Evolutionary conservation across 495 filamentous ascomycete species (phyloP).

Genomic region (Amphirosellinia nigrospora): DNA sequence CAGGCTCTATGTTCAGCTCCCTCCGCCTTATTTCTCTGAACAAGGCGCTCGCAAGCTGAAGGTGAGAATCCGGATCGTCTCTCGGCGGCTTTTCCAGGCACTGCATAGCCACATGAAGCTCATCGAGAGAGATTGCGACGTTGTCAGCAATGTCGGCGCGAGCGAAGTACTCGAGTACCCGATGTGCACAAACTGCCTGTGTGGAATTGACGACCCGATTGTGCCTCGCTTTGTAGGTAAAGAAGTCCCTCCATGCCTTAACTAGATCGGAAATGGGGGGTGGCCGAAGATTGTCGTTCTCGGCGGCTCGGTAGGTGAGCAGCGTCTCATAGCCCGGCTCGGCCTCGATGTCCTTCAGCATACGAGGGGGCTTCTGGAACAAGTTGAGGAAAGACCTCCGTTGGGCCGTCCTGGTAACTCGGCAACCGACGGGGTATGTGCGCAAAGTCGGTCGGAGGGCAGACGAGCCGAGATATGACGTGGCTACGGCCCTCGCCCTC

Average conservation of each 20-base stretch:
- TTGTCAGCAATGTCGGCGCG: conserved; percentile 45
- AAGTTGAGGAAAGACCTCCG: conserved; percentile 64
- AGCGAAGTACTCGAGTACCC: conserved; percentile 65
- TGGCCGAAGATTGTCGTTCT: conserved; percentile 56
- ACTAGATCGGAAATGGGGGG: conserved; percentile 66
- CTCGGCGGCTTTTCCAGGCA: conserved; percentile 47
- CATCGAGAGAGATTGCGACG: conserved; percentile 53
- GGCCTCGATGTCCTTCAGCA: conserved; percentile 59
- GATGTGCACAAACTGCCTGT: conserved; percentile 64
- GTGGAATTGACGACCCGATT: conserved; percentile 64
- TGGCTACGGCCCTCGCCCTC: conserved; percentile 32
- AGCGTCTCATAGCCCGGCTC: conserved; percentile 67
- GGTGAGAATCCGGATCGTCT: conserved; percentile 49
- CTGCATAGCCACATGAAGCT: conserved; percentile 54
- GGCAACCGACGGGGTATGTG: conserved; percentile 34
- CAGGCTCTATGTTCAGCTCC: conserved; percentile 24
- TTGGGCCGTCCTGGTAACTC: conserved; percentile 38
- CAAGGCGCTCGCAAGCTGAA: conserved; percentile 61
- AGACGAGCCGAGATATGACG: conserved; percentile 17
- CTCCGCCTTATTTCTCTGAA: conserved; percentile 57
- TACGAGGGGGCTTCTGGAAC: conserved; percentile 59
- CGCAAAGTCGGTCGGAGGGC: conserved; percentile 26
- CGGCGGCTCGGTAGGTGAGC: conserved; percentile 53
- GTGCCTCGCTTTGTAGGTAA: conserved; percentile 58
- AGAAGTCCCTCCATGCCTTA: conserved; percentile 68